Percentiles rank a stretch among this genome's conserved stretches.
Evolutionary conservation across 805 yeast species (phyloP).

Genomic region (Saturnispora ahearnii): DNA sequence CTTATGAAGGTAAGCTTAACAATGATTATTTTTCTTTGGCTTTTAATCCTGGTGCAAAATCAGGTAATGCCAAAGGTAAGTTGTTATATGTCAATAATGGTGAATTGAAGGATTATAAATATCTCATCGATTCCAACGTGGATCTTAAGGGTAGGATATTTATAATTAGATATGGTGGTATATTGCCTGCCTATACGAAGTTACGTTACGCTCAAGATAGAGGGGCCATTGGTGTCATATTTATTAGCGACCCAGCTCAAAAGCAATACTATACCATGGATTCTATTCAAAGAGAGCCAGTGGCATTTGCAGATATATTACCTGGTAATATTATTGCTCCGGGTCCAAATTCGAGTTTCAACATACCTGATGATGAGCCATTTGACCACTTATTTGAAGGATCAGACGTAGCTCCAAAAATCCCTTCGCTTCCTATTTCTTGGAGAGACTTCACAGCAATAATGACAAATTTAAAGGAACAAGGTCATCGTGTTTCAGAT

Average conservation of each 20-base stretch:
- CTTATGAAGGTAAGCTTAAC: conserved; percentile 6
- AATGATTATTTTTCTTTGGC: conserved; percentile 29
- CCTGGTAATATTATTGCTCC: conserved; percentile 80
- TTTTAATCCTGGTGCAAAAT: conserved; percentile 60
- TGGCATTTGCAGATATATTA: conserved; percentile 44
- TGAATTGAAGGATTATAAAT: conserved; percentile 40
- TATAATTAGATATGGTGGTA: conserved; percentile 50
- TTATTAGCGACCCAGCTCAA: conserved; percentile 40
- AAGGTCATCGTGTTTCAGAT: conserved; percentile 30
- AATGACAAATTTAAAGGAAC: conserved; percentile 29
- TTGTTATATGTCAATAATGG: conserved; percentile 66
- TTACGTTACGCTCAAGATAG: conserved; percentile 43
- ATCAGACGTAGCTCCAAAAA: conserved; percentile 49
- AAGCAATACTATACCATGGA: conserved; percentile 29
- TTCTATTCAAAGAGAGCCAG: conserved; percentile 46
- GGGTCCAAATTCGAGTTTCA: conserved; percentile 44
- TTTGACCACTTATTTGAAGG: conserved; percentile 34
- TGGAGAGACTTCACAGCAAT: conserved; percentile 54
- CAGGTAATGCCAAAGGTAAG: conserved; percentile 46
- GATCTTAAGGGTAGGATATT: conserved; percentile 43
- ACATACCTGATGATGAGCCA: conserved; percentile 31
- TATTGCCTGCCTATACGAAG: conserved; percentile 39
- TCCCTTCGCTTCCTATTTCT: conserved; percentile 73
- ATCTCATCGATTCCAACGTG: conserved; percentile 31
- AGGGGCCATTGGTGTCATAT: conserved; percentile 60